These are phyloP conservation scores for Rhizopus arrhizus DNA, from an alignment of 371 early-diverging fungal genomes.

Conservation along the genomic window DNA sequence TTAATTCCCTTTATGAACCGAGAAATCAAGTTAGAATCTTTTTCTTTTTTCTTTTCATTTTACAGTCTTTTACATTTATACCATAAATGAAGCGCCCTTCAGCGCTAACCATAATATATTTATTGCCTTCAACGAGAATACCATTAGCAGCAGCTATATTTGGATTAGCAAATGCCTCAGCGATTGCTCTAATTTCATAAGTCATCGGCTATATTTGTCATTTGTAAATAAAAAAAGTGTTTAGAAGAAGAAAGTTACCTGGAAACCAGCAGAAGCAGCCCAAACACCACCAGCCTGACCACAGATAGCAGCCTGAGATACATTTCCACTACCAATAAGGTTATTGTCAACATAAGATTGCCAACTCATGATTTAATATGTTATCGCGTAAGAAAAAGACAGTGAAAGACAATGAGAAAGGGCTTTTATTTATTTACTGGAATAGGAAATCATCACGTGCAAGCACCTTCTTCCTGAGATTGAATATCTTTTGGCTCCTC, in stretches of 20 bases:
- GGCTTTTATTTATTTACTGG: background rate
- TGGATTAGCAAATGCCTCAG: conserved; percentile 68
- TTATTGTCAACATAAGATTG: conserved; percentile 85
- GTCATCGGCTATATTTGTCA: conserved; percentile 46
- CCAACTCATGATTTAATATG: conserved; percentile 73
- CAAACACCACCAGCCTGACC: conserved; percentile 75
- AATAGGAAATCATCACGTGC: conserved; percentile 7
- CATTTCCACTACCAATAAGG: conserved; percentile 78
- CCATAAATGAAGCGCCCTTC: conserved; percentile 76
- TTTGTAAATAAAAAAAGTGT: conserved; percentile 1
- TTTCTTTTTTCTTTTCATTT: background rate
- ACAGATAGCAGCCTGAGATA: conserved; percentile 76
- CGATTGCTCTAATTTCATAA: conserved; percentile 62
- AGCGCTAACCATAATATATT: conserved; percentile 74
- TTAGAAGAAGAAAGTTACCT: conserved; percentile 40
- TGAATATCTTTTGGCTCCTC: no score
- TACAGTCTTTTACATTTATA: conserved; percentile 64
- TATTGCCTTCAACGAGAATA: conserved; percentile 65
- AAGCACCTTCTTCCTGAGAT: background rate
- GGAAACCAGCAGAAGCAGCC: conserved; percentile 78
- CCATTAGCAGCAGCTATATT: conserved; percentile 65
- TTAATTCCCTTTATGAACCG: conserved; percentile 57
- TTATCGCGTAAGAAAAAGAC: conserved; percentile 4
- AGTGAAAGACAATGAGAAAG: conserved; percentile 10
- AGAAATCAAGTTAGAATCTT: conserved; percentile 6